Evolutionary conservation across 345 rosid species (phyloP), one percentile per base, ranked within the genome.

Genomic region (Dovyalis caffra): DNA sequence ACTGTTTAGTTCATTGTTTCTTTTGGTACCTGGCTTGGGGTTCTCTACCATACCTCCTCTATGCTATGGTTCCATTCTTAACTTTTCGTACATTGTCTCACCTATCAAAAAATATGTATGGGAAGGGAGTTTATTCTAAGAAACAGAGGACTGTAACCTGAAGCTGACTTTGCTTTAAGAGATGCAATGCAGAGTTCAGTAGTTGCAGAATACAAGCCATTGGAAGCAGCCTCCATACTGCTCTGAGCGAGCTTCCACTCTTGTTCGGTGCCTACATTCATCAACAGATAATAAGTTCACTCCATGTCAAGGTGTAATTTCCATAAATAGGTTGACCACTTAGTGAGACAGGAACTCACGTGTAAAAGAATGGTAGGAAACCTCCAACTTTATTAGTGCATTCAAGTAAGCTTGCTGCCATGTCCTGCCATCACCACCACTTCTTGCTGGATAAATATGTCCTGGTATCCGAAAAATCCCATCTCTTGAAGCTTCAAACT

Each of bases 401-500:
- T 83, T 90, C 71, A 89, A 76, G 85, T 83, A 91, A 71, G 86
- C 83, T 83, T 92, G 92, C 83, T 94, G 94, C 97, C 98, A 92
- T 60, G 89, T 79, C 82, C 87, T 82, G 73, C 86, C 84, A 86
- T 85, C 94, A 49, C 76, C 77, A 73, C 81, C 82, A 77, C 81
- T 72, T 79, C 86, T 83, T 56, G 71, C 35, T 26, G 87, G 73
- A 86, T 82, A 80, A 66, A 49, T 78, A 65, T 88, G 94, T 76
- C 88, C 90, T 0, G 90, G 88, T 68, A 83, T 83, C 80, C 67
- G 84, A 75, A 89, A 89, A 79, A 88, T 78, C 57, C 97, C 95
- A 82, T 90, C 96, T 78, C 98, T 83, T 71, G 98, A 94, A 69
- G 88, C 91, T 87, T 94, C 98, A 79, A 94, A 92, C 83, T 91